Evolutionary conservation across 805 yeast genomes (phyloP).

Genomic region (Starmerella apicola): DNA sequence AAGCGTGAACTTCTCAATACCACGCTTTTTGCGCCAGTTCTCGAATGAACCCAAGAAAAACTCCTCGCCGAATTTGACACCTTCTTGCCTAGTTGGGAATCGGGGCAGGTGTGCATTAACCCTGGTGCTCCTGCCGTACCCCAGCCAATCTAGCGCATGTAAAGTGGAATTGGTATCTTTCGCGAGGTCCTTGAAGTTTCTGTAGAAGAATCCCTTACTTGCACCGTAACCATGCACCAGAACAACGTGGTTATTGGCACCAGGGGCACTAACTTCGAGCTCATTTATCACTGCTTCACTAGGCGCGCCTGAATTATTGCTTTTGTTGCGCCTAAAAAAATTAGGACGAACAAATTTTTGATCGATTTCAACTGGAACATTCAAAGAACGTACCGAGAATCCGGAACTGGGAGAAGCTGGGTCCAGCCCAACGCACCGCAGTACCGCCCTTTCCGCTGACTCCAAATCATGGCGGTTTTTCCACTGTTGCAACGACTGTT

Average conservation of each 20-base stretch:
- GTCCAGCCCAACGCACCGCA: conserved; percentile 43
- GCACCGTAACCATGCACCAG: conserved; percentile 92
- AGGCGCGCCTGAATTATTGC: not conserved
- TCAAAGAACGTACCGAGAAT: conserved; percentile 16
- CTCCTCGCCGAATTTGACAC: conserved; percentile 40
- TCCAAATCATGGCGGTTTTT: conserved; percentile 27
- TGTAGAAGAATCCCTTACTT: conserved; percentile 66
- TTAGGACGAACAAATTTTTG: conserved; percentile 19
- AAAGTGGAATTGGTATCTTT: conserved; percentile 44
- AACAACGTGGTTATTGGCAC: conserved; percentile 39
- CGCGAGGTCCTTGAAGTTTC: conserved; percentile 46
- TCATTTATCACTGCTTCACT: too few relatives aligned
- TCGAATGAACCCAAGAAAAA: conserved; percentile 56
- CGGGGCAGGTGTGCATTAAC: conserved; percentile 31
- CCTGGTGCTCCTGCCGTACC: conserved; percentile 82
- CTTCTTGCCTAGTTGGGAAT: conserved; percentile 34
- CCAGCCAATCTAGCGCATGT: conserved; percentile 78
- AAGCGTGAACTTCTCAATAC: conserved; percentile 40
- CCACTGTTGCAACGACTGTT: conserved; percentile 36
- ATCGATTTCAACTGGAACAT: conserved; percentile 29
- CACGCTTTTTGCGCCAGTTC: conserved; percentile 46
- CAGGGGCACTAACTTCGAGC: conserved; percentile 36
- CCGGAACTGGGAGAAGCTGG: conserved; percentile 22
- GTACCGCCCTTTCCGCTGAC: conserved; percentile 37
- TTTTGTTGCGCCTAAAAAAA: not conserved